Evolutionary conservation across 768 basidiomycete species (phyloP), one percentile per base, ranked within the genome.

Genomic region (Agaricus subrufescens): DNA sequence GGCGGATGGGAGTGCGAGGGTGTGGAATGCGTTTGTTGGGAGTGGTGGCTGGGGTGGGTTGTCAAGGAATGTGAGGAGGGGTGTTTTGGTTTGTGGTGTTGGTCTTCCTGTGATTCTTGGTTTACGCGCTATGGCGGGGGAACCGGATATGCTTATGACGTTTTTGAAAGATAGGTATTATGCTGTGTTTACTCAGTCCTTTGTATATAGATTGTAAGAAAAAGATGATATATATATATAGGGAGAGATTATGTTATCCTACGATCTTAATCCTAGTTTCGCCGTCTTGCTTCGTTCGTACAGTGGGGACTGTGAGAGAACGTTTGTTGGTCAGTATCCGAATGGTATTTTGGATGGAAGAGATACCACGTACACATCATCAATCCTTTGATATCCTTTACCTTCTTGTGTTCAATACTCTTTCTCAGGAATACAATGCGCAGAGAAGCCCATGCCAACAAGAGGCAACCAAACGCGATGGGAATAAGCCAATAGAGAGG

Each of bases 401-500:
- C 85, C 58, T 73, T 76, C 59, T 77, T 66, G 47, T 76, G 73
- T 62, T 84, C 79, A 25, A 85, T 69, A 15, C 78, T 76, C 63
- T 79, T 84, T 38, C 83, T 69, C 57, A 85, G 63, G 37, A 87
- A 56, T 19, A 86, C 44, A 25, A 87, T 85, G 3, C 85, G 74
- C 31, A 87, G 59, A 10, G 79, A 81, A 15, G 84, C 69, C 84
- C 84, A 86, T 0, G 65, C 75, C 10, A 87, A 71, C 5, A 83
- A 70, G 48, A 86, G 52, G 10, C 74, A 60, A 27, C 85, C 86
- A 56, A 86, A 86, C 7, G 75, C 83, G 39, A 74, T 68, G 10
- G 85, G 82, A 29, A 87, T 84, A 12, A 86, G 76, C 85, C 85
- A 87, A 66, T 86, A 87, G 37, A 87, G 66, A 19, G 85, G 85